A percentile compares a stretch with the other conserved stretches of the same genome.
Conservation (phyloP, 2,329 filamentous ascomycete species). For the Aureobasidium leucospermi region DNA sequence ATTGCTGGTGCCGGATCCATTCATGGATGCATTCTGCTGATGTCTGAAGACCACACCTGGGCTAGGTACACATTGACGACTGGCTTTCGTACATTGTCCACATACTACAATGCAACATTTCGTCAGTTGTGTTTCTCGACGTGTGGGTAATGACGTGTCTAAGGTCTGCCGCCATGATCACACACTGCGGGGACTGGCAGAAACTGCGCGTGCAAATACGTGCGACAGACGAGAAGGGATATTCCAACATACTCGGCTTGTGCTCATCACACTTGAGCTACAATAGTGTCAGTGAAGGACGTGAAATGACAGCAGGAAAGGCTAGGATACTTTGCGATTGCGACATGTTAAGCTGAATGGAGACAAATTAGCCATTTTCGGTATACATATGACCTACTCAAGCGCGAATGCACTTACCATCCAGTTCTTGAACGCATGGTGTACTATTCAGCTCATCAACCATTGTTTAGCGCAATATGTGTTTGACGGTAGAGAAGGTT, state of each 20-base stretch:
- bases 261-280: conserved; percentile 59
- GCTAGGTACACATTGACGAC: conserved; percentile 53
- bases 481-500: background rate
- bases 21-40: conserved; percentile 64
- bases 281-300: conserved; percentile 7
- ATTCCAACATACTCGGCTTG: conserved; percentile 37
- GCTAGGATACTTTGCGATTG: conserved; percentile 23
- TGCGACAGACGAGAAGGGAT: background rate
- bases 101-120: conserved; percentile 30
- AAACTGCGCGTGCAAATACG: background rate
- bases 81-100: conserved; percentile 54
- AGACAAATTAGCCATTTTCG: conserved; percentile 8
- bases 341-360: conserved; percentile 26
- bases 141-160: background rate
- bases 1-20: conserved; percentile 39
- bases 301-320: background rate
- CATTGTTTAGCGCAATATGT: background rate
- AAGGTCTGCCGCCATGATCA: background rate
- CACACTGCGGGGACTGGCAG: background rate
- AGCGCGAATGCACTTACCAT: conserved; percentile 21
- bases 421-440: conserved; percentile 25
- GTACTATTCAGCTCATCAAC: background rate
- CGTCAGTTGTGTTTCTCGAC: background rate
- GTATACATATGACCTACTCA: background rate
- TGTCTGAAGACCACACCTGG: conserved; percentile 60